phyloP scores from a whole-genome alignment of 371 early-diverging fungal genomes.

The Batkoa obscura region DNA sequence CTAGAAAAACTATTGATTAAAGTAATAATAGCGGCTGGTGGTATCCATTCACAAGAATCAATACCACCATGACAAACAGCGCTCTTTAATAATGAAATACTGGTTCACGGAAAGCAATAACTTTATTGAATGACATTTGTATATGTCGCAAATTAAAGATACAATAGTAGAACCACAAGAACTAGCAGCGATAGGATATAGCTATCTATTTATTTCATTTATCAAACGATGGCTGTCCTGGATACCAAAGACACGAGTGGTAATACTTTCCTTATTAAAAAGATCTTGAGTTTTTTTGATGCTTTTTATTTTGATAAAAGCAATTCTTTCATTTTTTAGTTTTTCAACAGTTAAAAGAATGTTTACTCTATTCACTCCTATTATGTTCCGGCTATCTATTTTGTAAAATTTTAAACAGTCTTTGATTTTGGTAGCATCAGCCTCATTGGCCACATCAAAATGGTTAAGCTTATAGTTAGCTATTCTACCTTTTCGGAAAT shows the following conservation, averaged over 20 bases:
- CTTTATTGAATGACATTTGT: conserved; percentile 20
- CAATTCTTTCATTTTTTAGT: not conserved
- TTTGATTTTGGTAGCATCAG: not conserved
- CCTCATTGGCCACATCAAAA: not conserved
- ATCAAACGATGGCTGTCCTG: conserved; percentile 8
- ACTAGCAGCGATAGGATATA: not conserved
- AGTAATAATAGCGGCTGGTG: conserved; percentile 14
- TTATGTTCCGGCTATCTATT: not conserved
- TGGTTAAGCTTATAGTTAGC: not conserved
- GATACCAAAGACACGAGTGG: not conserved
- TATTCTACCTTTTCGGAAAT: too few species aligned
- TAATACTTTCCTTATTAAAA: not conserved
- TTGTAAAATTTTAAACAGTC: not conserved
- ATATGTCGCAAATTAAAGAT: conserved; percentile 16
- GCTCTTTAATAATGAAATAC: conserved; percentile 8
- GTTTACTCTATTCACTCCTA: not conserved
- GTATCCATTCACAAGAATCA: conserved; percentile 20
- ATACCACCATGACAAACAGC: conserved; percentile 15
- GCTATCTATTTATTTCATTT: not conserved
- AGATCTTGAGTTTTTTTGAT: not conserved
- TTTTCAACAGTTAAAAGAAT: conserved; percentile 11
- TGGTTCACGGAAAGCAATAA: conserved; percentile 14
- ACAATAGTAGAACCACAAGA: not conserved
- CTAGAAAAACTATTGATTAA: conserved; percentile 16
- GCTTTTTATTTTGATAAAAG: not conserved